A percentile compares a stretch with the other conserved stretches of the same genome.
These are phyloP conservation scores for Botrytis pseudocinerea DNA, from an alignment of 2,329 filamentous ascomycete genomes.

Conservation along the genomic window DNA sequence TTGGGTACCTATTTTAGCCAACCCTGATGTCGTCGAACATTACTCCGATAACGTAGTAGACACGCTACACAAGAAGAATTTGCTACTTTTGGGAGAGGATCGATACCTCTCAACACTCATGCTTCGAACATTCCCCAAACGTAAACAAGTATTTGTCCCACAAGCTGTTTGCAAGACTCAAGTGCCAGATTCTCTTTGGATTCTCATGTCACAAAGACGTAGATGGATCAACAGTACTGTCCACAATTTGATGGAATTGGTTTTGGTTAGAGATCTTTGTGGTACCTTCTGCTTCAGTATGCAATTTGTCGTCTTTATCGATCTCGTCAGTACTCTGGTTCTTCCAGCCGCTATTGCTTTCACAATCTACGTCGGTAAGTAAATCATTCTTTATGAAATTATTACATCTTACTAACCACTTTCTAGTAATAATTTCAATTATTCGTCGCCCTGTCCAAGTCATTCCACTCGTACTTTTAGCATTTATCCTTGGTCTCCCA, in stretches of 20 bases:
- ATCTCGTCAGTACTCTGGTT: constrained; percentile 90
- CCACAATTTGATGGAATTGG: constrained; percentile 96
- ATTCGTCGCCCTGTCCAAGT: constrained; percentile 73
- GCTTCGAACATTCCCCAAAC: constrained; percentile 97
- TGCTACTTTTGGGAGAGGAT: constrained; percentile 89
- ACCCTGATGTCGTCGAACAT: constrained; percentile 97
- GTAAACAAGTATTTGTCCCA: constrained; percentile 97
- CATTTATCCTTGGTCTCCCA: constrained; percentile 88
- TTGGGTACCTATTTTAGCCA: constrained; percentile 98
- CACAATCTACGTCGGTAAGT: constrained; percentile 91
- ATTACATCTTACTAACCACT: constrained; percentile 26
- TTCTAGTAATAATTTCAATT: constrained; percentile 79
- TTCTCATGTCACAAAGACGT: constrained; percentile 89
- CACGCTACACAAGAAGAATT: constrained; percentile 95
- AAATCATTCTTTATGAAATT: neutral
- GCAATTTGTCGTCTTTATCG: constrained; percentile 97
- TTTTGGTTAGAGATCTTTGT: constrained; percentile 92
- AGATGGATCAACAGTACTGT: constrained; percentile 99
- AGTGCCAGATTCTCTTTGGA: constrained; percentile 88
- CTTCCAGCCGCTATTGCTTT: constrained; percentile 95
- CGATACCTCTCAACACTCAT: constrained; percentile 95
- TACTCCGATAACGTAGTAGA: constrained; percentile 99
- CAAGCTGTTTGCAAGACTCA: constrained; percentile 99
- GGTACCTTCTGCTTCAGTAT: constrained; percentile 99
- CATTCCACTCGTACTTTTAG: constrained; percentile 87